These are phyloP conservation scores for Aspergillus cavernicola DNA, from an alignment of 495 filamentous ascomycete species.

Conservation along the genomic window DNA sequence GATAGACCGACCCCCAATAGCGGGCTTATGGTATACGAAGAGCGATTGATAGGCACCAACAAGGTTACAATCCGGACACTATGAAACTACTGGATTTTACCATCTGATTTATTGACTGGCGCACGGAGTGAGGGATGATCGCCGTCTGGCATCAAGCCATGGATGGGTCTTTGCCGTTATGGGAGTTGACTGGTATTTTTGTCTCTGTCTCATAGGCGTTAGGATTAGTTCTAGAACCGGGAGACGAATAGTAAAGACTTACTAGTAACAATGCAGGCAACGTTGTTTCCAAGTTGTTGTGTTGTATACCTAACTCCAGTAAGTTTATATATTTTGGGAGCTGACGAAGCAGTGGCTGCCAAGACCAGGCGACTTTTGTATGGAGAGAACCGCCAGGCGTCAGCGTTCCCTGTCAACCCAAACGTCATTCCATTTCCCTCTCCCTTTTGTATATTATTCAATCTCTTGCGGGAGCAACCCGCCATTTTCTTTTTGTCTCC, in stretches of 20 bases:
- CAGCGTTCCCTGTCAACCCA: slow-evolving; percentile 30
- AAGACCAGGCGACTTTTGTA: slow-evolving; percentile 1
- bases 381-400: slow-evolving; percentile 27
- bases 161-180: not conserved
- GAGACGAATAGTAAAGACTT: no score
- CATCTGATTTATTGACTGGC: not conserved
- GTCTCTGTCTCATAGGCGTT: not conserved
- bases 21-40: no score
- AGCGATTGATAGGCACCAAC: not conserved
- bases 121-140: not conserved
- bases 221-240: not conserved
- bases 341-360: slow-evolving; percentile 8
- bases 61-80: not conserved
- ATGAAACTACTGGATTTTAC: not conserved
- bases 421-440: slow-evolving; percentile 8
- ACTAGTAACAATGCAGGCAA: no score
- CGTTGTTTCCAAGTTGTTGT: no score
- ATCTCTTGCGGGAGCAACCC: not conserved
- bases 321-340: not conserved
- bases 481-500: slow-evolving; percentile 8
- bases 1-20: not conserved
- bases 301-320: not conserved
- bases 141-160: not conserved
- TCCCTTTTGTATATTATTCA: slow-evolving; percentile 1
- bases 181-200: not conserved